These are phyloP conservation scores for Cronartium ribicola DNA, from an alignment of 1,284 basidiomycete genomes.

Conservation along the genomic window DNA sequence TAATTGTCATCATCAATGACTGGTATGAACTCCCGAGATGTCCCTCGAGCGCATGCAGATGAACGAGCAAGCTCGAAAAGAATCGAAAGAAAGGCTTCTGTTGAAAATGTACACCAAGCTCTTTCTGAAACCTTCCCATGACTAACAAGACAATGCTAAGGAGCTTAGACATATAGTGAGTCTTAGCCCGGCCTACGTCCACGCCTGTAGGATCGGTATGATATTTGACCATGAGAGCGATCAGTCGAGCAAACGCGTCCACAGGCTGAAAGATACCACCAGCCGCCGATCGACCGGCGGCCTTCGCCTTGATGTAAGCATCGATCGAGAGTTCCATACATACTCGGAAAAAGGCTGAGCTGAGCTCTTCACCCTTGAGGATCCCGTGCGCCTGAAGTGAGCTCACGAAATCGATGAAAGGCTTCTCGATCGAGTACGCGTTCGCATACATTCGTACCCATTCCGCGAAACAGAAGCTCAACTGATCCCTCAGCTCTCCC, in stretches of 20 bases:
- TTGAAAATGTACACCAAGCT: slow-evolving; percentile 82
- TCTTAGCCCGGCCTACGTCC: slow-evolving; percentile 88
- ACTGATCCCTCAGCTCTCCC: slow-evolving; percentile 55
- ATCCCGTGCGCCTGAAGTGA: slow-evolving; percentile 94
- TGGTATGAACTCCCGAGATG: slow-evolving; percentile 78
- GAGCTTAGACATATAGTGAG: slow-evolving; percentile 95
- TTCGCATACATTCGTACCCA: slow-evolving; percentile 95
- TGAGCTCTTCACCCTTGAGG: slow-evolving; percentile 90
- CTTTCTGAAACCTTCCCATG: slow-evolving; percentile 89
- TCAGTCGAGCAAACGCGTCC: slow-evolving; percentile 90
- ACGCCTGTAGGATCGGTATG: slow-evolving; percentile 82
- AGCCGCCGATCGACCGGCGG: slow-evolving; percentile 68
- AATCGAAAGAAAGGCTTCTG: slow-evolving; percentile 98
- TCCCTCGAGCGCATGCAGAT: slow-evolving; percentile 76
- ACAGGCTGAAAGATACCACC: slow-evolving; percentile 76
- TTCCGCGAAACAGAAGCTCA: slow-evolving; percentile 63
- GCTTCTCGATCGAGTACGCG: slow-evolving; percentile 82
- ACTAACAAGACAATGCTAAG: slow-evolving; percentile 95
- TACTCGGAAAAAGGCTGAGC: slow-evolving; percentile 96
- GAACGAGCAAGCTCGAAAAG: slow-evolving; percentile 92
- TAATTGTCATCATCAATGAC: slow-evolving; percentile 77
- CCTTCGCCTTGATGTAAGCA: slow-evolving; percentile 80
- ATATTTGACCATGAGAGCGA: slow-evolving; percentile 98
- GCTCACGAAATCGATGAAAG: slow-evolving; percentile 95
- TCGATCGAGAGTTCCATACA: slow-evolving; percentile 92